These are phyloP conservation scores for Gossypium schwendimanii DNA, from an alignment of 441 rosid genomes.

Conservation along the genomic window DNA sequence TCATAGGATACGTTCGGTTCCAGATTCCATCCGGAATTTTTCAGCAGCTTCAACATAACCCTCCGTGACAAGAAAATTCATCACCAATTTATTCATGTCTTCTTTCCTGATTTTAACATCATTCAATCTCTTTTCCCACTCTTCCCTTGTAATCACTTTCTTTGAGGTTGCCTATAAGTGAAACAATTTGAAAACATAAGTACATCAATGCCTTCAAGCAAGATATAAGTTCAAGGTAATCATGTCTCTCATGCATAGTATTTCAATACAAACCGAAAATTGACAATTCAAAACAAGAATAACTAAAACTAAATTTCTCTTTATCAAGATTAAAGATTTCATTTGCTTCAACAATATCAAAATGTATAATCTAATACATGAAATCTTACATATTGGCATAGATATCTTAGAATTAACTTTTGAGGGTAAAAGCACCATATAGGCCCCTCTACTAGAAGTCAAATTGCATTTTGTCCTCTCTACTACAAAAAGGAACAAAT, in stretches of 20 bases:
- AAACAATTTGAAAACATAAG: not conserved
- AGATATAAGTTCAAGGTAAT: not conserved
- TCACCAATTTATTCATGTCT: slow-evolving; percentile 88
- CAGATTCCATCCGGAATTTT: slow-evolving; percentile 79
- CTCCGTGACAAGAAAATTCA: slow-evolving; percentile 94
- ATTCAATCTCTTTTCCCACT: slow-evolving; percentile 89
- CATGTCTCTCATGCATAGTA: not conserved
- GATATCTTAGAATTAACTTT: not conserved
- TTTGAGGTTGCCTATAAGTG: slow-evolving; percentile 58
- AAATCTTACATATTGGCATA: not conserved
- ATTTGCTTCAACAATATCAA: not conserved
- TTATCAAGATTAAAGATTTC: not conserved
- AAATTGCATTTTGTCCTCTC: no score
- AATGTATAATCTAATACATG: not conserved
- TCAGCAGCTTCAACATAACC: slow-evolving; percentile 94
- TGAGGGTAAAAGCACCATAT: no score
- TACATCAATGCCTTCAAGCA: not conserved
- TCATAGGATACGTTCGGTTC: slow-evolving; percentile 82
- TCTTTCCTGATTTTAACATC: slow-evolving; percentile 77
- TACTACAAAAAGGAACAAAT: no score
- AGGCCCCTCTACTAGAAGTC: no score
- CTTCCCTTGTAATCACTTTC: slow-evolving; percentile 76
- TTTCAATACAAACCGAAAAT: not conserved
- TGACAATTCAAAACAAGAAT: not conserved
- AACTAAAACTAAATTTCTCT: not conserved